Evolutionary conservation across 345 rosid genomes (phyloP).

Genomic region (Eucalyptus cloeziana): DNA sequence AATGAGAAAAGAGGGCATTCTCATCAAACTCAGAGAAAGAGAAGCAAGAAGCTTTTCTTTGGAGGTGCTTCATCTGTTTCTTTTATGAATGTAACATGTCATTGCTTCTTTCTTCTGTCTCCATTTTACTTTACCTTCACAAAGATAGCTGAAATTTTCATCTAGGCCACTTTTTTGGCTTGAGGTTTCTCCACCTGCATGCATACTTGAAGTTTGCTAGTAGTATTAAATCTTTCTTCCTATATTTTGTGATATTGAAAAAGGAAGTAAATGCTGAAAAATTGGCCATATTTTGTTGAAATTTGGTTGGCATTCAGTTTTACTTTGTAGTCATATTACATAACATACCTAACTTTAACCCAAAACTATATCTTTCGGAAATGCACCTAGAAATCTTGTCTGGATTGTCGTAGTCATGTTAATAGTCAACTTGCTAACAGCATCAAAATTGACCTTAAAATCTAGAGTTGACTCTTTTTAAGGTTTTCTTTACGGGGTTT

Average conservation of each 20-base stretch:
- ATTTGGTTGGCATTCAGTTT: neutral
- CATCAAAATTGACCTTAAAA: neutral
- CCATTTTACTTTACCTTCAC: neutral
- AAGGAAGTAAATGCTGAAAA: neutral
- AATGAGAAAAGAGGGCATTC: conserved; percentile 25
- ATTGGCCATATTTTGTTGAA: neutral
- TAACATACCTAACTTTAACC: neutral
- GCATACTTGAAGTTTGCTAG: neutral
- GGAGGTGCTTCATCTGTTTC: conserved; percentile 35
- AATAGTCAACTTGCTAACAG: neutral
- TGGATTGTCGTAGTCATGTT: neutral
- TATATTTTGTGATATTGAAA: neutral
- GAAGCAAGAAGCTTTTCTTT: conserved; percentile 43
- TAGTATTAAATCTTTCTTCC: neutral
- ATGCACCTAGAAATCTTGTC: neutral
- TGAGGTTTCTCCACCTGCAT: neutral
- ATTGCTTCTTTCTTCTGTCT: neutral
- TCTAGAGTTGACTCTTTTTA: neutral
- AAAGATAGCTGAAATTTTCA: neutral
- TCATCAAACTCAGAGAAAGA: conserved; percentile 29
- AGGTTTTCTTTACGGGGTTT: neutral
- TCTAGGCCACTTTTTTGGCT: neutral
- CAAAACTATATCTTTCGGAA: neutral
- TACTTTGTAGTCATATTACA: neutral
- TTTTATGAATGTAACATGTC: neutral